Conservation (phyloP, 129 eudicot species). For the Lactuca sativa region DNA sequence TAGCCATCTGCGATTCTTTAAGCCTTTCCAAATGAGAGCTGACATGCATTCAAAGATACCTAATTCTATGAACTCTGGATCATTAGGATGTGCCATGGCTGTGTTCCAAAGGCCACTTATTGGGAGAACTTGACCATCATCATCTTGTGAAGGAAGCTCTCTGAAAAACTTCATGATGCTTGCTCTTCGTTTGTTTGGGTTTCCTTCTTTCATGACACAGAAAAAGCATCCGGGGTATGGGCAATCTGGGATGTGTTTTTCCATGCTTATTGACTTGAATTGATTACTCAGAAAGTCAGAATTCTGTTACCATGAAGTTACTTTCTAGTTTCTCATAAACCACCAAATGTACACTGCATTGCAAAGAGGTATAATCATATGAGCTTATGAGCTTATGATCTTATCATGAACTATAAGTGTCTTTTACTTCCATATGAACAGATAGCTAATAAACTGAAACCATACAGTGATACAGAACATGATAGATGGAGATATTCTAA, state of each 20-base stretch:
- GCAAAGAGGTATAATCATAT: background rate
- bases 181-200: constrained; percentile 90
- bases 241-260: constrained; percentile 74
- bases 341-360: constrained; percentile 28
- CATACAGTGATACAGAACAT: background rate
- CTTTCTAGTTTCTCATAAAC: constrained; percentile 21
- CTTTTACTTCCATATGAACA: background rate
- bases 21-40: constrained; percentile 91
- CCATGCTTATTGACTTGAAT: constrained; percentile 50
- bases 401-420: background rate
- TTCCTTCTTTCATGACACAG: constrained; percentile 97
- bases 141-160: constrained; percentile 98
- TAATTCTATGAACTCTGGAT: constrained; percentile 89
- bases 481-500: background rate
- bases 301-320: constrained; percentile 26
- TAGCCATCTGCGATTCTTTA: constrained; percentile 93
- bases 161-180: constrained; percentile 85
- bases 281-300: background rate
- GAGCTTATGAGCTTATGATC: background rate
- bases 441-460: background rate
- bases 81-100: constrained; percentile 97
- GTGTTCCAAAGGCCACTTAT: constrained; percentile 99
- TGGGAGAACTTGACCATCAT: constrained; percentile 97
- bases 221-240: constrained; percentile 98
- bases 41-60: constrained; percentile 95